These are phyloP conservation scores for Laburnicola sp. DNA, from an alignment of 2,329 filamentous ascomycete genomes.

Conservation along the genomic window DNA sequence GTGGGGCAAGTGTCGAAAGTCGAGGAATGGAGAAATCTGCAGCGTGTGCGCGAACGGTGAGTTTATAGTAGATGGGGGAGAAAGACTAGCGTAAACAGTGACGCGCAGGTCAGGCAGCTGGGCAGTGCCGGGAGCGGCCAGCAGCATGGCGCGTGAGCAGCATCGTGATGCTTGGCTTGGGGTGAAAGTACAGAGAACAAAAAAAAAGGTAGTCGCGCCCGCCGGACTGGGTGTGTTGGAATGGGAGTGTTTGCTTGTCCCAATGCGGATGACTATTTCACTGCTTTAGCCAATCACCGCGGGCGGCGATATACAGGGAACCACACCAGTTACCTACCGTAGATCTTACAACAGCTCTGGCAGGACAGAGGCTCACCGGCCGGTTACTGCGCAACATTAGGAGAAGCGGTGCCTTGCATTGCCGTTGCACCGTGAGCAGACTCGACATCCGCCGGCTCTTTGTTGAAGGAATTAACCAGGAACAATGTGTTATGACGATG, in stretches of 20 bases:
- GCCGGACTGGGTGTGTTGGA: slow-evolving; percentile 3
- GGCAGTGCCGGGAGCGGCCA: not conserved
- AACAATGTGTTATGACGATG: slow-evolving; percentile 8
- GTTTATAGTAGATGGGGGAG: slow-evolving; percentile 13
- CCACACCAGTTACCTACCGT: not conserved
- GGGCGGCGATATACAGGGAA: not conserved
- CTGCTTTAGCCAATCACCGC: no score
- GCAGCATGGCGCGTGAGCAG: not conserved
- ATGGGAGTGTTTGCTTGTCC: not conserved
- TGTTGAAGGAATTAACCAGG: not conserved
- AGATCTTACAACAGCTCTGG: no score
- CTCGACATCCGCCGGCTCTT: not conserved
- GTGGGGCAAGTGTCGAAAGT: not conserved
- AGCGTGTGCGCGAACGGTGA: not conserved
- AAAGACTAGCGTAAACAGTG: not conserved
- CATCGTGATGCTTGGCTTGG: slow-evolving; percentile 2
- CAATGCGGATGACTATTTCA: not conserved
- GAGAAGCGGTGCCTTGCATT: no score
- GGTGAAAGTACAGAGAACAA: not conserved
- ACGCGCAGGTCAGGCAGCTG: not conserved
- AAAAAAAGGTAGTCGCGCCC: not conserved
- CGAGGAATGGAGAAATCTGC: slow-evolving; percentile 2
- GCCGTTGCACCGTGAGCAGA: no score
- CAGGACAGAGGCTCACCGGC: no score
- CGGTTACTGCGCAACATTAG: no score